Evolutionary conservation across 2,329 filamentous ascomycete genomes (phyloP), one percentile per base, ranked within the genome.

Genomic region (Coniochaeta pulveracea): DNA sequence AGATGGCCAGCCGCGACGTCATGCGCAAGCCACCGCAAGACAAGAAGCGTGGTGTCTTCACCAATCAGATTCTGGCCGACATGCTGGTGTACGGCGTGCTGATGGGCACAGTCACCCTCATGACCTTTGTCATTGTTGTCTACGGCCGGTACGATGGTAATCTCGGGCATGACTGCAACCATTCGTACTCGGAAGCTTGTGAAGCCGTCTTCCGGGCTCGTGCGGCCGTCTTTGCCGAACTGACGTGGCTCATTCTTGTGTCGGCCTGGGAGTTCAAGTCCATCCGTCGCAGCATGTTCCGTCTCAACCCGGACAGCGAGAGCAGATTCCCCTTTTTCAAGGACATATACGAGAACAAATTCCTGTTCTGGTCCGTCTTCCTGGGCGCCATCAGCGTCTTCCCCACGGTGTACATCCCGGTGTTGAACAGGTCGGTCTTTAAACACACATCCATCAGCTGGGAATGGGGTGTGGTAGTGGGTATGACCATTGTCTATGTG

Each of bases 21-120:
- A 85, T 93, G 72, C 62, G 69, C 41, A 78, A 85, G 34, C 83
- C 84, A 6, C 86, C 86, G 0, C 83, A 89, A 42, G 69, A 80
- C 55, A 67, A 67, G 53, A 58, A 54, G 43, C 61, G 67, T 18
- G 81, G 82, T 41, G 76, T 89, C 31, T 91, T 91, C 55, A 85
- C 81, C 10, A 68, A 69, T 50, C 80, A 91, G 57, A 71, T 91
- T 43, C 68, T 88, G 30, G 57, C 80, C 41, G 85, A 91, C 54
- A 88, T 86, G 71, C 51, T 85, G 10, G 75, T 86, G 12, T 88
- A 89, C 49, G 85, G 85, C 17, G 48, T 77, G 43, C 78, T 82
- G 63, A 85, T 89, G 76, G 80, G 81, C 2, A 69, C 65, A 3
- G 74, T 84, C 40, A 79, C 66, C 28, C 65, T 75, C 47, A 58